Conservation (phyloP, 192 early-diverging fungal species). For the Fimicolochytrium jonesii region DNA sequence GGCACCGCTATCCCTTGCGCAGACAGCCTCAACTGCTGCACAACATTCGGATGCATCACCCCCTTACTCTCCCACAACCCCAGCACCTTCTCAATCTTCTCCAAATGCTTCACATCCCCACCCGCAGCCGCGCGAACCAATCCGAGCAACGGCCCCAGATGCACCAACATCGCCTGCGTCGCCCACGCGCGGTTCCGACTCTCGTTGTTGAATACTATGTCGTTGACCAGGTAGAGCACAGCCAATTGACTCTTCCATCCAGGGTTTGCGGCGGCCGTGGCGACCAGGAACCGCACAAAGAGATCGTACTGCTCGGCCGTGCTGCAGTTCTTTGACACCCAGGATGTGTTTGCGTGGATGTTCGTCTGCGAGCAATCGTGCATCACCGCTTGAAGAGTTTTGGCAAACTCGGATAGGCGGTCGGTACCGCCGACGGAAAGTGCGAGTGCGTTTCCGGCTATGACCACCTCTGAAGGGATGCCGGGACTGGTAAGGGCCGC, state of each 20-base stretch:
- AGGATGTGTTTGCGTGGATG: neutral
- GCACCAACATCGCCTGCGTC: neutral
- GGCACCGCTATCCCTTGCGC: neutral
- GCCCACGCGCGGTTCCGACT: neutral
- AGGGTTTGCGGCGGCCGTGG: neutral
- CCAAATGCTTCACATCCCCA: neutral
- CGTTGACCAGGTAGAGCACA: neutral
- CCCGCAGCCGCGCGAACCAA: neutral
- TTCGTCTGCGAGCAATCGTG: conserved; percentile 9
- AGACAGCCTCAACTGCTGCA: neutral
- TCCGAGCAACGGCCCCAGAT: neutral
- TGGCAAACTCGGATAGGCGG: neutral
- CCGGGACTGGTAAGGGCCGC: no score
- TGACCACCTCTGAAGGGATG: no score
- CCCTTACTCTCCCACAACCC: neutral
- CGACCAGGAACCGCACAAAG: neutral
- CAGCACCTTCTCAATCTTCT: conserved; percentile 7
- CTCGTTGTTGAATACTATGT: conserved; percentile 1
- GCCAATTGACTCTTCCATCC: neutral
- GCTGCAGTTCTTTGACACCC: conserved; percentile 1
- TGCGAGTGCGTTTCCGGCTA: no score
- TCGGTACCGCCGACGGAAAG: no score
- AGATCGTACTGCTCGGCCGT: neutral
- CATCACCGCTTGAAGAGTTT: neutral
- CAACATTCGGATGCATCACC: neutral